Conservation (phyloP, 257 asterid species). For the Datura wrightii region DNA sequence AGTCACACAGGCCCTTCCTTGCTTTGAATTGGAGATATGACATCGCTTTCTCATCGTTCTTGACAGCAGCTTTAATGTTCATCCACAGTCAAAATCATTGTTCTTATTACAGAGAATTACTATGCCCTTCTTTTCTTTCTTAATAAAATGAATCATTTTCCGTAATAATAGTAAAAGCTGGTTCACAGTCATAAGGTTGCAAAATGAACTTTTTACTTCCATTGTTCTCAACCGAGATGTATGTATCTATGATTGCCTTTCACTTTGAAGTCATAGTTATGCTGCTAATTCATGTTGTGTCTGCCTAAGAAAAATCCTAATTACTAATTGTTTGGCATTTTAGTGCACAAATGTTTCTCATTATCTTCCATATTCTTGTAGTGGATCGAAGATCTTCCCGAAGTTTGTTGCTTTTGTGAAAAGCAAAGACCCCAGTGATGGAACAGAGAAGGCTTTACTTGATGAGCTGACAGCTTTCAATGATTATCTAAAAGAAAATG, state of each 20-base stretch:
- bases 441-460: slow-evolving; percentile 81
- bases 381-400: slow-evolving; percentile 92
- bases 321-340: background rate
- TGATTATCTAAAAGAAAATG: slow-evolving; percentile 74
- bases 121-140: background rate
- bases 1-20: background rate
- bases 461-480: slow-evolving; percentile 73
- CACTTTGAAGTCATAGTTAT: slow-evolving; percentile 3
- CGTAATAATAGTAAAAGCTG: background rate
- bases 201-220: background rate
- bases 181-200: background rate
- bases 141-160: background rate
- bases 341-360: background rate
- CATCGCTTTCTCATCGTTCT: background rate
- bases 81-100: background rate
- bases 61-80: background rate
- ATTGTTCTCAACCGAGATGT: background rate
- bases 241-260: background rate
- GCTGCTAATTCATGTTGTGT: background rate
- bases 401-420: slow-evolving; percentile 84
- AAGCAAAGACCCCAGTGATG: slow-evolving; percentile 89
- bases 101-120: background rate
- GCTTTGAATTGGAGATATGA: background rate
- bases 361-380: slow-evolving; percentile 43
- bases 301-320: background rate